phyloP scores from a whole-genome alignment of 2,329 filamentous ascomycete genomes.

The Colletotrichum costaricense region DNA sequence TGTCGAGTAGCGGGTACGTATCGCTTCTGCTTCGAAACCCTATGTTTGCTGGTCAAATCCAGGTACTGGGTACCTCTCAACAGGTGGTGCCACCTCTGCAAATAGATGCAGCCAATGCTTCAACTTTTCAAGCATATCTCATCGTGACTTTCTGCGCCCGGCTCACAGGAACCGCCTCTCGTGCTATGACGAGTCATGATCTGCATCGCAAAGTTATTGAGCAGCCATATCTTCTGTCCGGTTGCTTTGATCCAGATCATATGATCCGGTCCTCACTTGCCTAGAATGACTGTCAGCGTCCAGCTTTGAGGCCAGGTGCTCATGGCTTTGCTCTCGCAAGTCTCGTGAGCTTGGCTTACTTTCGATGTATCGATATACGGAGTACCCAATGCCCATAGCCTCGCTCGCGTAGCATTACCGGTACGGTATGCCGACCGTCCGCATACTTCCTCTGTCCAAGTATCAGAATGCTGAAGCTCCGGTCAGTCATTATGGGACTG shows the following conservation, averaged over 20 bases:
- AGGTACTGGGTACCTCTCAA: neutral
- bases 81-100: neutral
- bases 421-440: neutral
- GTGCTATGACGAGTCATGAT: conserved; percentile 31
- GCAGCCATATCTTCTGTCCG: neutral
- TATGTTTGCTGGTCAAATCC: neutral
- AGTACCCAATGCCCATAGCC: neutral
- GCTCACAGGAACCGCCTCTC: neutral
- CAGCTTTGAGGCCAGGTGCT: neutral
- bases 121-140: conserved; percentile 1
- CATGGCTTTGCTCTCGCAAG: neutral
- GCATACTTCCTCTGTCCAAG: neutral
- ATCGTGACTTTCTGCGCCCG: neutral
- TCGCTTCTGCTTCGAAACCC: neutral
- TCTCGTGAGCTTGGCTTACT: neutral
- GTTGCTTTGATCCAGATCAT: neutral
- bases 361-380: neutral
- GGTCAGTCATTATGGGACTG: neutral
- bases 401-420: neutral
- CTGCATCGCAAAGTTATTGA: conserved; percentile 15
- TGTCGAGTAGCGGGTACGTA: neutral
- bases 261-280: neutral
- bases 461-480: neutral
- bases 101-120: conserved; percentile 2
- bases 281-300: neutral